Base-by-base conservation (phyloP, 768 basidiomycete genomes). In the Amanita inopinata region DNA sequence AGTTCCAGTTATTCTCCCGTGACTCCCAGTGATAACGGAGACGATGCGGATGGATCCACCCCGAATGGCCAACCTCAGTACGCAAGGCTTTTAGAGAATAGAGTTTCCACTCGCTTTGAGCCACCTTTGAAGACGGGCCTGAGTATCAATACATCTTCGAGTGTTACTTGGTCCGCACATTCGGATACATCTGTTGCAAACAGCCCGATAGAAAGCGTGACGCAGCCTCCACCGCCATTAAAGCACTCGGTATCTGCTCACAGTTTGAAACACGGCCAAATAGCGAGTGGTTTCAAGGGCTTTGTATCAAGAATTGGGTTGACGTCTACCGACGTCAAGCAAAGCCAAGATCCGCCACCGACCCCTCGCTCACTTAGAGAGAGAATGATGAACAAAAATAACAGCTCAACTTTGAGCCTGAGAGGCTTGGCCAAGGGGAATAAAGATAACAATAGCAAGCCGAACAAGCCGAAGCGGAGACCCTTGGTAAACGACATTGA, bases 301-400 rank as follows among this genome's bases (percentile, higher is more conserved):
- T 18, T 44, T 9, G 43, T 34, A 11, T 37, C 43, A 17, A 44
- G 15, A 25, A 36, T 37, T n/a, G 43, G 43, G 14, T 18, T 30
- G 27, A 18, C 14, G 18, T 25, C 5, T 8, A 6, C 27, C 9
- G 43, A 44, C 2, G n/a, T n/a, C n/a, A n/a, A n/a, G n/a, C n/a
- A n/a, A 14, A 11, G n/a, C 5, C 15, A 11, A 28, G 1, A 12
- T 17, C 22, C 23, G 2, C 22, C 41, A 35, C 19, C 23, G 9
- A 22, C 24, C 9, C 43, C 34, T 18, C 33, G 43, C 18, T 20
- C 27, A 18, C 33, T 44, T 34, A 36, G 17, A 33, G 43, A 42
- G 14, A 31, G 43, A 15, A 44, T 44, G 34, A 35, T 44, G 33
- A 17, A 9, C n/a, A 44, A 44, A 22, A 44, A 44, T 12, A 44